Evolutionary conservation across 495 filamentous ascomycete genomes (phyloP).

Genomic region (Penicillium samsonianum): DNA sequence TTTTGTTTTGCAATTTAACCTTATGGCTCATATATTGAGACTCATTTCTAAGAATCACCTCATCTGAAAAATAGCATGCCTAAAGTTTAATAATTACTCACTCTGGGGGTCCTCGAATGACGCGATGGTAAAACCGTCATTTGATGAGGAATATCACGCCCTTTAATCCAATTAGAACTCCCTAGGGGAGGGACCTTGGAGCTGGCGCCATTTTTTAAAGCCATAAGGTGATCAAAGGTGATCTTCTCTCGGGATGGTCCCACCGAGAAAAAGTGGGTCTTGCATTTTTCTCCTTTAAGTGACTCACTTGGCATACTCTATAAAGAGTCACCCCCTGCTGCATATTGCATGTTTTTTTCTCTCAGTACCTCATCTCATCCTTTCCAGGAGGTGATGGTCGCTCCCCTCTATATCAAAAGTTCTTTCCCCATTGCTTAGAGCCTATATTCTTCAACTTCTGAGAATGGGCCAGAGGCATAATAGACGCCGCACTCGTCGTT

Average conservation of each 20-base stretch:
- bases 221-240: conserved; percentile 29
- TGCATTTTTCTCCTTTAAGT: conserved; percentile 17
- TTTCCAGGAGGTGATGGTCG: conserved; percentile 49
- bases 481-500: conserved; percentile 49
- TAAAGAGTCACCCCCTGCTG: conserved; percentile 19
- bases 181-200: conserved; percentile 8
- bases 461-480: conserved; percentile 54
- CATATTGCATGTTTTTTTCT: conserved; percentile 21
- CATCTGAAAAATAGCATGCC: conserved; percentile 3
- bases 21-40: not conserved
- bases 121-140: conserved; percentile 17
- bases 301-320: conserved; percentile 24
- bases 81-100: conserved; percentile 1
- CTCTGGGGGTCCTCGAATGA: conserved; percentile 1
- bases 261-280: conserved; percentile 23
- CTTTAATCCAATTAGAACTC: conserved; percentile 9
- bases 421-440: conserved; percentile 12
- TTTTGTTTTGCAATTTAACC: not conserved
- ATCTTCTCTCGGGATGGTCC: conserved; percentile 17
- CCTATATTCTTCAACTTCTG: not conserved
- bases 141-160: conserved; percentile 21
- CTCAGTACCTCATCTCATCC: conserved; percentile 45
- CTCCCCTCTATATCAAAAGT: conserved; percentile 34
- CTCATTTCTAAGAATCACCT: conserved; percentile 12
- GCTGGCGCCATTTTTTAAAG: conserved; percentile 21